phyloP scores from a whole-genome alignment of 352 stramenopile genomes.

The Globisporangium camurandrum region DNA sequence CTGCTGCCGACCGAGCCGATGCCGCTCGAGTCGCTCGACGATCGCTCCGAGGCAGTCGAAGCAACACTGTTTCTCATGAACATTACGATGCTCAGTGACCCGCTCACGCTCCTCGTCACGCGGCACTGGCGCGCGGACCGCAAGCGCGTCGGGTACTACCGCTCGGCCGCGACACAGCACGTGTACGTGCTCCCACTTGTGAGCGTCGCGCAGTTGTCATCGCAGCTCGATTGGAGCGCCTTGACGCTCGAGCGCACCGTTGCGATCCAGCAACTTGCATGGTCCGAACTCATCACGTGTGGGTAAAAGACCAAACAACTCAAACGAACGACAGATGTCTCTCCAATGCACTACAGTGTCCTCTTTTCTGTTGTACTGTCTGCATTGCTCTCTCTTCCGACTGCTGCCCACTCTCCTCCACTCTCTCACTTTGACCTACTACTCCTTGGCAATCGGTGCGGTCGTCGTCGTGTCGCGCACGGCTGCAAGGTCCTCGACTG shows the following conservation, averaged over 20 bases:
- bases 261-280: neutral
- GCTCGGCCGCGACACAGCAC: conserved; percentile 1
- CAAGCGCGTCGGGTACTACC: conserved; percentile 4
- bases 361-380: too few species aligned
- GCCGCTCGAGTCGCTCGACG: conserved; percentile 1
- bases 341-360: too few species aligned
- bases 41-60: neutral
- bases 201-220: neutral
- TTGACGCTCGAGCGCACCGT: conserved; percentile 4
- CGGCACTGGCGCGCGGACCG: conserved; percentile 1
- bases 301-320: neutral
- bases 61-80: conserved; percentile 9
- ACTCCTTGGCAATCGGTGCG: too few species aligned
- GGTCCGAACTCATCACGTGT: conserved; percentile 7
- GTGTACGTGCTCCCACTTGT: conserved; percentile 6
- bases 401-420: too few species aligned
- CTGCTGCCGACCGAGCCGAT: neutral
- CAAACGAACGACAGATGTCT: too few species aligned
- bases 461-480: too few species aligned
- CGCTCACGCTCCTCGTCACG: neutral
- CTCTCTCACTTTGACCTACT: too few species aligned
- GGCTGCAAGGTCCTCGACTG: conserved; percentile 47
- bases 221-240: conserved; percentile 2
- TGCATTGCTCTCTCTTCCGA: too few species aligned
- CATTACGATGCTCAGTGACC: conserved; percentile 10